These are phyloP conservation scores for Kodamaea arcana DNA, from an alignment of 1,139 yeast species.

Conservation along the genomic window DNA sequence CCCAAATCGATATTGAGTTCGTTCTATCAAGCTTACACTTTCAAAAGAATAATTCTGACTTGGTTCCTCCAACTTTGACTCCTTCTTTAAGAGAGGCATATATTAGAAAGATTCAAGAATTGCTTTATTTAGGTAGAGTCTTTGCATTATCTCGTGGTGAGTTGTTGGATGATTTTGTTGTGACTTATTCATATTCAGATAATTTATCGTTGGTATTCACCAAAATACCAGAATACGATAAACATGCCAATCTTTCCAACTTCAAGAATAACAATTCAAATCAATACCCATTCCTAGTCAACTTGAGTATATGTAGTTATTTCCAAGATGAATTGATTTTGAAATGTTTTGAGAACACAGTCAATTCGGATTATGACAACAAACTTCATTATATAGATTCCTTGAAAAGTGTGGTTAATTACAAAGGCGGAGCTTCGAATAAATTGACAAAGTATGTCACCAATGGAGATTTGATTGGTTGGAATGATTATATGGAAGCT, in stretches of 20 bases:
- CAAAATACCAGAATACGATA: conserved; percentile 42
- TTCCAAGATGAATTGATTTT: conserved; percentile 62
- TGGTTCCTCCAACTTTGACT: conserved; percentile 55
- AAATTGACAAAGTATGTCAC: conserved; percentile 46
- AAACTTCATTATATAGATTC: conserved; percentile 69
- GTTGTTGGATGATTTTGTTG: conserved; percentile 28
- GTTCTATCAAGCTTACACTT: conserved; percentile 47
- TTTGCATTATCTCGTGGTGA: conserved; percentile 8
- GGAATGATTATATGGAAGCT: conserved; percentile 54
- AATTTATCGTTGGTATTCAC: conserved; percentile 33
- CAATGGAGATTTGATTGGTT: conserved; percentile 57
- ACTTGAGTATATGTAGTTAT: conserved; percentile 54
- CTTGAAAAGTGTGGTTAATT: conserved; percentile 20
- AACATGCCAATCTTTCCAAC: conserved; percentile 24
- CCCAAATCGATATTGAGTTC: conserved; percentile 53
- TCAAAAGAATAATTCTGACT: conserved; percentile 35
- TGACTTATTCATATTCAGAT: conserved; percentile 36
- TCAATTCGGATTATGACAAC: conserved; percentile 49
- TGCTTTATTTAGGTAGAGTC: conserved; percentile 42
- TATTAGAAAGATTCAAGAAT: conserved; percentile 47
- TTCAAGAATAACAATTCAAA: conserved; percentile 23
- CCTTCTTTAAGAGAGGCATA: conserved; percentile 41
- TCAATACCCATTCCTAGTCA: conserved; percentile 34
- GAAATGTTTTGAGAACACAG: conserved; percentile 56
- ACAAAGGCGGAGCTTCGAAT: conserved; percentile 11